A percentile compares a stretch with the other conserved stretches of the same genome.
Evolutionary conservation across 805 yeast genomes (phyloP).

Genomic region (Kazachstania kunashirensis): DNA sequence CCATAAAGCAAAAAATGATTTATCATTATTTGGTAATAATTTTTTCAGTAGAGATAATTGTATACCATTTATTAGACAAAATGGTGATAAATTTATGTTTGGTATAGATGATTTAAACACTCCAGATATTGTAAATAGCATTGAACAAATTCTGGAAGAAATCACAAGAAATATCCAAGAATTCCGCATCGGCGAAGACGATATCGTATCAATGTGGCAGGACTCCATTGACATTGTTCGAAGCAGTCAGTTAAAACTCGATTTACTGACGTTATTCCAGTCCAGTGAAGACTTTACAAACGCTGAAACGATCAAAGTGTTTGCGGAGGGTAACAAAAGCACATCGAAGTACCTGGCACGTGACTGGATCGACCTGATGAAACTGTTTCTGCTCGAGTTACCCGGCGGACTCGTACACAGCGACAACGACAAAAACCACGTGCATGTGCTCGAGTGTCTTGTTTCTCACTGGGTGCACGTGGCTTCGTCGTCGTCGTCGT

Average conservation of each 20-base stretch:
- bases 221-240: constrained; percentile 8
- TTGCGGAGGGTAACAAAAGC: not conserved
- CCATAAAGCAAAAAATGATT: no score
- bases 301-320: not conserved
- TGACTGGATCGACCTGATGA: constrained; percentile 34
- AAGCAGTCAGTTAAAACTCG: constrained; percentile 11
- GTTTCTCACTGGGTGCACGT: not conserved
- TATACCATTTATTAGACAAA: constrained; percentile 5
- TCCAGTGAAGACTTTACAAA: constrained; percentile 3
- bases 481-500: not conserved
- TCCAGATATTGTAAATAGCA: constrained; percentile 10
- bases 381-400: constrained; percentile 47
- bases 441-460: no score
- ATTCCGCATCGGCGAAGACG: constrained; percentile 1
- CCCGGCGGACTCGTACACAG: constrained; percentile 40
- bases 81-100: constrained; percentile 10
- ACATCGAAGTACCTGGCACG: constrained; percentile 2
- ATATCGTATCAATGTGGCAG: constrained; percentile 10
- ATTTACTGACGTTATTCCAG: constrained; percentile 7
- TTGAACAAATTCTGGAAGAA: constrained; percentile 6
- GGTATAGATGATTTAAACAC: constrained; percentile 10
- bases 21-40: constrained; percentile 4
- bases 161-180: constrained; percentile 1
- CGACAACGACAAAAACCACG: not conserved
- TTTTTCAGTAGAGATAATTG: constrained; percentile 11